Evolutionary conservation across 2,329 filamentous ascomycete species (phyloP), one percentile per base, ranked within the genome.

Genomic region (Metarhizium anisopliae): DNA sequence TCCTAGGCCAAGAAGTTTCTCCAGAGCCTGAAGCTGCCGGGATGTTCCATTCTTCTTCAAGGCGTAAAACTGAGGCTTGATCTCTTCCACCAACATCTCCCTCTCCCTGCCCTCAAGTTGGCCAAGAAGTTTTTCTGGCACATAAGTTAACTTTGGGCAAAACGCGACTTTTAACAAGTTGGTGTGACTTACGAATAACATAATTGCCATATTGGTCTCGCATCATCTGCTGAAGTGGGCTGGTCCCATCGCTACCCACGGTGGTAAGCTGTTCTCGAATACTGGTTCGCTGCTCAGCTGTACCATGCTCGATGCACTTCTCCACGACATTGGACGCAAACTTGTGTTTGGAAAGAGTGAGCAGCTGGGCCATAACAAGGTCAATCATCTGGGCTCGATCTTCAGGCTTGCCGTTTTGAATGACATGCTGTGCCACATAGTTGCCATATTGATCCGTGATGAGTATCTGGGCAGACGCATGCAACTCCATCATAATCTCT

Each of bases 301-400:
- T 83, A 20, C 89, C 90, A 61, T 79, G 82, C 55, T 87, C 77
- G 58, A 97, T 86, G 67, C 91, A 95, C 71, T 90, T 93, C 72
- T 99, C 94, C 0, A 99, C 93, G 2, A 99, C 93, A 64, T 99
- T 97, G 66, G 92, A 96, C 0, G 94, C 93, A 66, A 90, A 95
- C 69, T 99, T 99, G 75, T 97, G 90, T 75, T 91, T 96, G 30
- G 91, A 96, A 63, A 90, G 85, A 1, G 75, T 74, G 43, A 96
- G 72, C 2, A 96, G 75, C 56, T 90, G 82, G 13, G 78, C 77
- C 60, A 86, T 85, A 60, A 97, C 86, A 50, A 90, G 76, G 30
- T 79, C 73, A 55, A 96, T 87, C 64, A 96, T 86, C 63, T 78
- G 83, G 14, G 79, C 77, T 20, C 85, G 83, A 64, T 96, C 90